These are phyloP conservation scores for Echeveria elegans DNA, from an alignment of 164 flowering plant species.

Conservation along the genomic window DNA sequence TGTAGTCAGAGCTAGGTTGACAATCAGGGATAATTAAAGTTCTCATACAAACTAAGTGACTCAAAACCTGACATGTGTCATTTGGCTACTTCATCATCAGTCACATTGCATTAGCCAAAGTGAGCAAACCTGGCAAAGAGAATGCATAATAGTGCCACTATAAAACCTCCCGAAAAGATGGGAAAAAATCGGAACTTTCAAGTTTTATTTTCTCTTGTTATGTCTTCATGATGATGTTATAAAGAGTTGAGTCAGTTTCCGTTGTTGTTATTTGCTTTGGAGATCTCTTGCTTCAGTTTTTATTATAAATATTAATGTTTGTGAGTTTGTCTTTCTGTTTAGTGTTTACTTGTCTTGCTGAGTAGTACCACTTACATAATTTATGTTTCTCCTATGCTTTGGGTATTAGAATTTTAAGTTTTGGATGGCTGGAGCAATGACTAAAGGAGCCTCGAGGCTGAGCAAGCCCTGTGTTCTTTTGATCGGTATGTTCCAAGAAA, in stretches of 20 bases:
- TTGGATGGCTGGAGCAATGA: not conserved
- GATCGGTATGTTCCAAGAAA: conserved; percentile 37
- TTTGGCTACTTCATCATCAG: not conserved
- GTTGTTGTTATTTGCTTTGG: not conserved
- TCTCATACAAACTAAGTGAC: not conserved
- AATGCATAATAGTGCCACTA: conserved; percentile 1
- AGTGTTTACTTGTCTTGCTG: too few relatives aligned
- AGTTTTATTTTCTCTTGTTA: too few relatives aligned
- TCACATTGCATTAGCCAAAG: not conserved
- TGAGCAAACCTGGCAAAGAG: not conserved
- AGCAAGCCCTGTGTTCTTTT: conserved; percentile 65
- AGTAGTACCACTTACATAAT: too few relatives aligned
- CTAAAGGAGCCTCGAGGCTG: conserved; percentile 22
- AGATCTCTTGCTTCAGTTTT: not conserved
- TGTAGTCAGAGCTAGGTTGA: not conserved
- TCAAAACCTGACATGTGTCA: not conserved
- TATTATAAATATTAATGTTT: not conserved
- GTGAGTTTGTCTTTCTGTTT: not conserved
- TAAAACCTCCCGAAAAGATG: not conserved
- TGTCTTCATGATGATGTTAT: not conserved
- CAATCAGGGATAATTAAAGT: not conserved
- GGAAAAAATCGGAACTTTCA: not conserved
- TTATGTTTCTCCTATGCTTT: too few relatives aligned
- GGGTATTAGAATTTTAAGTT: too few relatives aligned
- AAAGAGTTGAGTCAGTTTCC: not conserved